These are phyloP conservation scores for Coccomyxa sp. DNA, from an alignment of 139 green algal genomes.

Conservation along the genomic window DNA sequence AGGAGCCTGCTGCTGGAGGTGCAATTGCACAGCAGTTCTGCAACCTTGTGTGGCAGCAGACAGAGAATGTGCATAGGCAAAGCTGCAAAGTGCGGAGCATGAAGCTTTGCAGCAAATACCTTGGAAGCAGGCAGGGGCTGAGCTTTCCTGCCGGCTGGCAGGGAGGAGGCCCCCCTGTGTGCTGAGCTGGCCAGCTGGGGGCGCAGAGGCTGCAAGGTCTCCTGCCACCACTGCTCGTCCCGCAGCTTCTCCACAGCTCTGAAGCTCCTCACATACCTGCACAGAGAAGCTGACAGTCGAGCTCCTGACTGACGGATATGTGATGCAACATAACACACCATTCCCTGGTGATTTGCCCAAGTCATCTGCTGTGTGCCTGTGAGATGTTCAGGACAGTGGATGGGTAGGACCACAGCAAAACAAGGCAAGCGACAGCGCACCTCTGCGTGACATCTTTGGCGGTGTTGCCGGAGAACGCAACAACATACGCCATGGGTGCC, in stretches of 20 bases:
- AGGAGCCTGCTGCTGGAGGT: too few relatives aligned
- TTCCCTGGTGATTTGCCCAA: too few relatives aligned
- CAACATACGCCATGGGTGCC: slow-evolving; percentile 53
- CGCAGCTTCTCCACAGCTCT: slow-evolving; percentile 38
- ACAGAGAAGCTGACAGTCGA: neutral
- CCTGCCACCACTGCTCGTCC: slow-evolving; percentile 59
- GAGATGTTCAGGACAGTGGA: neutral
- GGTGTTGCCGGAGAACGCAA: slow-evolving; percentile 41
- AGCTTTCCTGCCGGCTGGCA: too few relatives aligned
- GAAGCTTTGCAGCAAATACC: too few relatives aligned
- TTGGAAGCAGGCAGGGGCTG: too few relatives aligned
- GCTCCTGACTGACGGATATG: too few relatives aligned
- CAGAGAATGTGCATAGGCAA: too few relatives aligned
- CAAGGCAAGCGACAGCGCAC: slow-evolving; percentile 2
- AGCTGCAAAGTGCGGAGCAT: too few relatives aligned
- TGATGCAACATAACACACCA: too few relatives aligned
- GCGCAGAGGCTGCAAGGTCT: slow-evolving; percentile 32
- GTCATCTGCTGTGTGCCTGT: too few relatives aligned
- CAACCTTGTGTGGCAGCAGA: too few relatives aligned
- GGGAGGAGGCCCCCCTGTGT: neutral
- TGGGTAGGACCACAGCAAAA: neutral
- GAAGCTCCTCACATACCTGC: slow-evolving; percentile 50
- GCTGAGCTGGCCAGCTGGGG: slow-evolving; percentile 9
- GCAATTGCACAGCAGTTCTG: too few relatives aligned
- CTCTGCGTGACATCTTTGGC: slow-evolving; percentile 68